phyloP scores from a whole-genome alignment of 2,329 filamentous ascomycete species.

The Ophiostoma sp. region DNA sequence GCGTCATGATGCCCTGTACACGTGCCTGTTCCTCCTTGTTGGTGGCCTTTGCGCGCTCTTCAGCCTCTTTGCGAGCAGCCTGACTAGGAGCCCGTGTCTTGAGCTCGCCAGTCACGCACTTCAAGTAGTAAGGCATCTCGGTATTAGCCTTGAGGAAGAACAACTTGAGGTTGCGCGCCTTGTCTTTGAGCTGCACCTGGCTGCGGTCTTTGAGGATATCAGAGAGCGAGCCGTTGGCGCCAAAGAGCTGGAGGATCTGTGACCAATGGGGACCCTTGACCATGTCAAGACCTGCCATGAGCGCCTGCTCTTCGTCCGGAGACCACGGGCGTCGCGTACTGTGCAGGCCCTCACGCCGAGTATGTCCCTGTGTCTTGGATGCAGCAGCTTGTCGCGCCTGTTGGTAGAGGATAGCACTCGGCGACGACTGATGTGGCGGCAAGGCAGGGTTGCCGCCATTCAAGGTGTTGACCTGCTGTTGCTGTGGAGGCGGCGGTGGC shows the following conservation, averaged over 20 bases:
- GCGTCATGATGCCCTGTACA: slow-evolving; percentile 60
- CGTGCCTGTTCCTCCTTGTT: slow-evolving; percentile 61
- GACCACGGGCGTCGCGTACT: slow-evolving; percentile 79
- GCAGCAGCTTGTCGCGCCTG: slow-evolving; percentile 60
- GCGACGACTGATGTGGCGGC: slow-evolving; percentile 58
- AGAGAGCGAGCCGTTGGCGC: slow-evolving; percentile 73
- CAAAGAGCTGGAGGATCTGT: slow-evolving; percentile 83
- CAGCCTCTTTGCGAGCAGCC: slow-evolving; percentile 67
- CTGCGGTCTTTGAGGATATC: slow-evolving; percentile 85
- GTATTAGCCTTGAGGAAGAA: slow-evolving; percentile 91
- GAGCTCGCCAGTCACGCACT: slow-evolving; percentile 84
- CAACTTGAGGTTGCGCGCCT: slow-evolving; percentile 83
- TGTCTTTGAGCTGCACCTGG: slow-evolving; percentile 90
- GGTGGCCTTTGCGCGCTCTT: slow-evolving; percentile 60
- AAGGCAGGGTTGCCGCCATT: slow-evolving; percentile 38
- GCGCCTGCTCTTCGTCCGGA: slow-evolving; percentile 82
- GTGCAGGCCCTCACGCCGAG: slow-evolving; percentile 57
- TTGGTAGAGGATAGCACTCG: slow-evolving; percentile 58
- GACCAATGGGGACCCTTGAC: slow-evolving; percentile 93
- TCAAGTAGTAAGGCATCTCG: slow-evolving; percentile 84
- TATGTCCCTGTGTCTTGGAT: slow-evolving; percentile 56
- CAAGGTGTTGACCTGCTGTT: slow-evolving; percentile 31
- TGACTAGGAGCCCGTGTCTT: slow-evolving; percentile 80
- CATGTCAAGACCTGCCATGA: slow-evolving; percentile 84
- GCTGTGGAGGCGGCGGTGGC: slow-evolving; percentile 32